Percentiles rank a stretch among this genome's conserved stretches.
Evolutionary conservation across 1,139 yeast genomes (phyloP).

Genomic region (Pichia kudriavzevii): DNA sequence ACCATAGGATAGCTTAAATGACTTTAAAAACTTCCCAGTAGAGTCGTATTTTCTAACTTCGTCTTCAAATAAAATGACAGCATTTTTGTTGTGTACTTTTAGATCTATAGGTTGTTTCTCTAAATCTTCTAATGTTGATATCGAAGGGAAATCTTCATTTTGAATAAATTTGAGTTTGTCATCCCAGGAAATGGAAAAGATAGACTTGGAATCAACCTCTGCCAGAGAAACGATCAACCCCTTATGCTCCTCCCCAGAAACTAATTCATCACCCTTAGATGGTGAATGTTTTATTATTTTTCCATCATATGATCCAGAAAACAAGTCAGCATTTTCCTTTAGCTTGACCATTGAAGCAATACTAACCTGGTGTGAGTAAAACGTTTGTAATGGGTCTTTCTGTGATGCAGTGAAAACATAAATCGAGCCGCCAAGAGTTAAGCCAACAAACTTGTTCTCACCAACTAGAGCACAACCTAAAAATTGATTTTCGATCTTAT

Average conservation of each 20-base stretch:
- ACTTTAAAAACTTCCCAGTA: slow-evolving; percentile 21
- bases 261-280: slow-evolving; percentile 30
- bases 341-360: slow-evolving; percentile 50
- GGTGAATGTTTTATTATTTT: slow-evolving; percentile 51
- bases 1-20: slow-evolving; percentile 30
- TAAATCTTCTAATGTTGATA: slow-evolving; percentile 29
- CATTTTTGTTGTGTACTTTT: slow-evolving; percentile 26
- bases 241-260: slow-evolving; percentile 39
- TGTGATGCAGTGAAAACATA: slow-evolving; percentile 44
- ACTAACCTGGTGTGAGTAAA: slow-evolving; percentile 77
- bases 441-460: slow-evolving; percentile 50
- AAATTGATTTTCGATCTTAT: slow-evolving; percentile 55
- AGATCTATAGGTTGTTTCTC: slow-evolving; percentile 57
- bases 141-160: slow-evolving; percentile 20
- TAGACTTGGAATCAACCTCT: slow-evolving; percentile 22
- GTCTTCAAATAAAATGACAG: slow-evolving; percentile 44
- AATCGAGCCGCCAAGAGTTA: slow-evolving; percentile 67
- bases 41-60: slow-evolving; percentile 33
- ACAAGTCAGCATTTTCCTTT: slow-evolving; percentile 22
- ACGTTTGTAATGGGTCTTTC: slow-evolving; percentile 36
- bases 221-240: slow-evolving; percentile 49
- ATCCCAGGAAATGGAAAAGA: slow-evolving; percentile 76
- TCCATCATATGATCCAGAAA: slow-evolving; percentile 85
- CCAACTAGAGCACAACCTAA: slow-evolving; percentile 75
- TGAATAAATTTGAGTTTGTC: slow-evolving; percentile 53